Conservation (phyloP, 306 rosid genomes). For the Begonia peltatifolia region DNA sequence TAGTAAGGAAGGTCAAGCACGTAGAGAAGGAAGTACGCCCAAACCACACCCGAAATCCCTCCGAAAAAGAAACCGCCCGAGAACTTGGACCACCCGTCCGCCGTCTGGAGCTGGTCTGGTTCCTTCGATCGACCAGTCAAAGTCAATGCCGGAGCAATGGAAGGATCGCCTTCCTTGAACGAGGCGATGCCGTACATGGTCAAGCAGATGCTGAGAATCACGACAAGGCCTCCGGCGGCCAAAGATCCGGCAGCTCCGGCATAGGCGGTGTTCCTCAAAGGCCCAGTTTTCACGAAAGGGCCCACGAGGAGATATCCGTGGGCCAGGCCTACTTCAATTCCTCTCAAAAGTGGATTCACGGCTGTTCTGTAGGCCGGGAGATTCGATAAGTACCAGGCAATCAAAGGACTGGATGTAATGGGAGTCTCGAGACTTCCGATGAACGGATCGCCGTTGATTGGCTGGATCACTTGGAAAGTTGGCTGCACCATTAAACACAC, state of each 20-base stretch:
- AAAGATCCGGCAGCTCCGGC: slow-evolving; percentile 75
- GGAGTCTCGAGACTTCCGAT: slow-evolving; percentile 97
- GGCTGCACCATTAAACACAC: slow-evolving; percentile 25
- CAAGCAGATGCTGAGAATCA: slow-evolving; percentile 59
- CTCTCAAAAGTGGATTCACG: slow-evolving; percentile 77
- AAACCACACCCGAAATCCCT: slow-evolving; percentile 79
- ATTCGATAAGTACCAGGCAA: slow-evolving; percentile 95
- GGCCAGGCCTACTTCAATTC: slow-evolving; percentile 85
- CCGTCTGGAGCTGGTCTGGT: slow-evolving; percentile 87
- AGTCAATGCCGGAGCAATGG: slow-evolving; percentile 63
- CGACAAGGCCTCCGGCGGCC: slow-evolving; percentile 84
- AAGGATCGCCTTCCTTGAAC: slow-evolving; percentile 88
- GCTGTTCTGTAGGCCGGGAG: slow-evolving; percentile 92
- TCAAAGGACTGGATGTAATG: slow-evolving; percentile 81
- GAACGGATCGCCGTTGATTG: slow-evolving; percentile 97
- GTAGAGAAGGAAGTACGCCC: slow-evolving; percentile 81
- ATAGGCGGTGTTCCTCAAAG: slow-evolving; percentile 52
- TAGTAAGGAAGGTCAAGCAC: slow-evolving; percentile 71
- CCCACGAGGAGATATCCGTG: slow-evolving; percentile 79
- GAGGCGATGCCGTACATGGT: slow-evolving; percentile 71
- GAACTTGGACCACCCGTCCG: slow-evolving; percentile 95
- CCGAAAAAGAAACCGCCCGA: slow-evolving; percentile 96
- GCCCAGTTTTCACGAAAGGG: slow-evolving; percentile 90
- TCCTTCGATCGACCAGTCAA: slow-evolving; percentile 76
- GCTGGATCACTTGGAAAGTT: slow-evolving; percentile 75